Percentiles rank a stretch among this genome's conserved stretches.
phyloP scores from a whole-genome alignment of 176 grass and related monocot species.

The Bolboschoenus planiculmis region DNA sequence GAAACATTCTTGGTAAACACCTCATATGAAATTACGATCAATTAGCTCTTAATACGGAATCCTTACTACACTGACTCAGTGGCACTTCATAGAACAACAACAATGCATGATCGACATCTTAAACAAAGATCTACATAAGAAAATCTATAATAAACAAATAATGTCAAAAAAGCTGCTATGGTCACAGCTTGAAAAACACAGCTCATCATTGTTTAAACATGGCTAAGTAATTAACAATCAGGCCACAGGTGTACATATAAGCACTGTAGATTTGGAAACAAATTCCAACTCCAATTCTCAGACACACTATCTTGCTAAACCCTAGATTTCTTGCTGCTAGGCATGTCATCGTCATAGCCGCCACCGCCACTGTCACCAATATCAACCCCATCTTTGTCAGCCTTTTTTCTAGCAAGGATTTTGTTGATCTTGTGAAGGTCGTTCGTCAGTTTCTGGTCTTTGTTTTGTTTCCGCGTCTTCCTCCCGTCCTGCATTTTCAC shows the following conservation, averaged over 20 bases:
- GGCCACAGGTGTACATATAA: background rate
- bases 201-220: background rate
- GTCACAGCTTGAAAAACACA: background rate
- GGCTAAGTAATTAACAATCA: background rate
- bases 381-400: constrained; percentile 56
- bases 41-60: too few relatives aligned
- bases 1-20: too few relatives aligned
- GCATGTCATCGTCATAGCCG: constrained; percentile 53
- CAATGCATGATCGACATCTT: background rate
- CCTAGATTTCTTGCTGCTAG: constrained; percentile 67
- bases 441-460: constrained; percentile 91
- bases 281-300: background rate
- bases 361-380: constrained; percentile 48
- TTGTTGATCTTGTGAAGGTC: constrained; percentile 98
- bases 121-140: background rate
- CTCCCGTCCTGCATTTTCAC: constrained; percentile 98
- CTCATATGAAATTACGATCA: too few relatives aligned
- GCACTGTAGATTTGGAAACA: background rate
- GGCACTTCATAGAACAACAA: background rate
- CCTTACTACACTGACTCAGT: background rate
- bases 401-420: constrained; percentile 84
- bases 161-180: background rate
- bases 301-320: constrained; percentile 9
- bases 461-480: constrained; percentile 95
- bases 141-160: background rate